Percentiles rank a stretch among this genome's conserved stretches.
Evolutionary conservation across 306 rosid species (phyloP).

Genomic region (Neltuma alba): DNA sequence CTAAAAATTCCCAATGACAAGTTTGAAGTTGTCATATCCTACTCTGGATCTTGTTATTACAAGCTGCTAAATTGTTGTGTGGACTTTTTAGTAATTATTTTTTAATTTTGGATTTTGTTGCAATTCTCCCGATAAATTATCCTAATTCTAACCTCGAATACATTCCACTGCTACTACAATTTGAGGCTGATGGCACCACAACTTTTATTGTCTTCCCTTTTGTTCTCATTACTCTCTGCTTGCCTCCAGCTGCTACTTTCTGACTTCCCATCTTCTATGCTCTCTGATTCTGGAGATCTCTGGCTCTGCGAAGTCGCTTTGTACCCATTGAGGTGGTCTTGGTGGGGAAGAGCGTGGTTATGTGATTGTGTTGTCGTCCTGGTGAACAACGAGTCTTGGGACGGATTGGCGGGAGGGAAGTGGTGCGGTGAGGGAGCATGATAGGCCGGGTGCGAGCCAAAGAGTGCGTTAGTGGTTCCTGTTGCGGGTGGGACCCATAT

Average conservation of each 20-base stretch:
- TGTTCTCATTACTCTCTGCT: conserved; percentile 73
- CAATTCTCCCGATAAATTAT: too few relatives aligned
- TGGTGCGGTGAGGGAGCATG: conserved; percentile 69
- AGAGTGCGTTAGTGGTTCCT: conserved; percentile 58
- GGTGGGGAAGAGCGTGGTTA: conserved; percentile 65
- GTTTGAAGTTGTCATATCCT: too few relatives aligned
- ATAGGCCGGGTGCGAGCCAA: conserved; percentile 65
- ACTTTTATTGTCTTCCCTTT: background rate
- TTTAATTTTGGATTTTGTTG: too few relatives aligned
- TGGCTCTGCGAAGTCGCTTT: conserved; percentile 53
- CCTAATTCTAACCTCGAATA: too few relatives aligned
- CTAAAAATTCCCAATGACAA: too few relatives aligned
- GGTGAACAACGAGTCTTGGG: conserved; percentile 76
- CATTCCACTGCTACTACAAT: background rate
- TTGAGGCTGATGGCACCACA: background rate
- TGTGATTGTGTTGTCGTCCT: conserved; percentile 40
- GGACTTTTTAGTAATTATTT: too few relatives aligned
- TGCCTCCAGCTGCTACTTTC: conserved; percentile 86
- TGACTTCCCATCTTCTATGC: conserved; percentile 89
- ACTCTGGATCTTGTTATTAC: too few relatives aligned
- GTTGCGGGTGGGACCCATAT: conserved; percentile 90
- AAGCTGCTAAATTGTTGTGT: too few relatives aligned
- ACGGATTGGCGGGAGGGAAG: conserved; percentile 51
- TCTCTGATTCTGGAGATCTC: conserved; percentile 78
- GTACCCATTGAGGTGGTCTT: conserved; percentile 64